Percentiles rank a stretch among this genome's conserved stretches.
phyloP scores from a whole-genome alignment of 345 rosid species.

The Bruguiera parviflora region DNA sequence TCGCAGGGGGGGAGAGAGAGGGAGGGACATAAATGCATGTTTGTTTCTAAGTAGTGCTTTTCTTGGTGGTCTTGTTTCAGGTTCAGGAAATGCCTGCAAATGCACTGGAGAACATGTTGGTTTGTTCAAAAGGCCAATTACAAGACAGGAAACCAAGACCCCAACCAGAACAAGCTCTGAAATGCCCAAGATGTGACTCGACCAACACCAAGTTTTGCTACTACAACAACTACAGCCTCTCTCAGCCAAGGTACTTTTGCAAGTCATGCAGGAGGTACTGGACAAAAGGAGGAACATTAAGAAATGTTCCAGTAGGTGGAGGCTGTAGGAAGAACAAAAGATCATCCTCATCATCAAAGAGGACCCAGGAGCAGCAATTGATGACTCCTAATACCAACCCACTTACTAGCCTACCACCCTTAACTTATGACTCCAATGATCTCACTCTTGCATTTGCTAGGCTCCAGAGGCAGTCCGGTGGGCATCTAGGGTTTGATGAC shows the following conservation, averaged over 20 bases:
- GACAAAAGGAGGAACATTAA: constrained; percentile 82
- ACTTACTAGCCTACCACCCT: constrained; percentile 35
- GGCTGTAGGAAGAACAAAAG: constrained; percentile 76
- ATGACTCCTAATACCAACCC: constrained; percentile 37
- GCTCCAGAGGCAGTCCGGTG: constrained; percentile 50
- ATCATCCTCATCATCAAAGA: constrained; percentile 47
- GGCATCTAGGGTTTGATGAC: constrained; percentile 53
- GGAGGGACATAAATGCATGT: too few relatives aligned
- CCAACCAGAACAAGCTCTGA: constrained; percentile 59
- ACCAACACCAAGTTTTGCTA: constrained; percentile 84
- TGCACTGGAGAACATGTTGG: constrained; percentile 64
- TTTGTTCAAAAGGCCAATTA: constrained; percentile 46
- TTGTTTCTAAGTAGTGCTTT: too few relatives aligned
- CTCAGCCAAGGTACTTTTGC: constrained; percentile 86
- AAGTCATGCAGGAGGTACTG: constrained; percentile 81
- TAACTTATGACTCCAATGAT: constrained; percentile 60
- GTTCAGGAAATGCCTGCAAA: not conserved
- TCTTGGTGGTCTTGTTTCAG: not conserved
- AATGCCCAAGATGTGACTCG: constrained; percentile 79
- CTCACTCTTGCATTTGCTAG: constrained; percentile 70
- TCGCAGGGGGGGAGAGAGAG: too few relatives aligned
- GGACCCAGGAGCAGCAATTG: constrained; percentile 41
- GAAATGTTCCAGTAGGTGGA: constrained; percentile 80
- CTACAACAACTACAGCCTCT: constrained; percentile 84
- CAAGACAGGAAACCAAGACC: constrained; percentile 60